phyloP scores from a whole-genome alignment of 2,329 filamentous ascomycete genomes.

The Xylaria sp. region DNA sequence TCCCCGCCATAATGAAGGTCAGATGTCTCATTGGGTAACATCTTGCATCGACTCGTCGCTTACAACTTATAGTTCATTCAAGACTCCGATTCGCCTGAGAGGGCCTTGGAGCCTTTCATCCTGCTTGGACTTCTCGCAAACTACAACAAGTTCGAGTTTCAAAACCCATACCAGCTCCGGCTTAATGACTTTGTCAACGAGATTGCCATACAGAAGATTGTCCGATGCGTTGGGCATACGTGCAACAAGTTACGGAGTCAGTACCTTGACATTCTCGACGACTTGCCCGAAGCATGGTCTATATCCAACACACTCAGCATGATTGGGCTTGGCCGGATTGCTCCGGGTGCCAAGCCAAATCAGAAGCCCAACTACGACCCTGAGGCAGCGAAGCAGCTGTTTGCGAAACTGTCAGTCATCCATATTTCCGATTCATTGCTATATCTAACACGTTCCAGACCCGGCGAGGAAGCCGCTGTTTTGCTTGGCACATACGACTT shows the following conservation, averaged over 20 bases:
- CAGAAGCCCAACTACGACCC: conserved; percentile 59
- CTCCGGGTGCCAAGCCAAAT: conserved; percentile 59
- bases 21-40: conserved; percentile 12
- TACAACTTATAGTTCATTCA: conserved; percentile 62
- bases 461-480: conserved; percentile 70
- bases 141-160: conserved; percentile 99
- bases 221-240: conserved; percentile 67
- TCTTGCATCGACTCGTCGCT: conserved; percentile 2
- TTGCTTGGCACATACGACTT: conserved; percentile 90
- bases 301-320: conserved; percentile 74
- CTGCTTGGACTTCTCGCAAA: conserved; percentile 85
- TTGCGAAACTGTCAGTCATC: conserved; percentile 64
- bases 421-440: background rate
- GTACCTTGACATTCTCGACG: conserved; percentile 84
- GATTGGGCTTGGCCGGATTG: conserved; percentile 74
- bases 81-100: conserved; percentile 61
- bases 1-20: conserved; percentile 92
- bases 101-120: conserved; percentile 69
- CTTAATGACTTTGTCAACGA: conserved; percentile 96
- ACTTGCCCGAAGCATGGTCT: conserved; percentile 85
- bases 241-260: conserved; percentile 63
- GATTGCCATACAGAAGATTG: conserved; percentile 73
- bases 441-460: conserved; percentile 47
- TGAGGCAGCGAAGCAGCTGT: conserved; percentile 77
- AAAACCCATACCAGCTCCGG: conserved; percentile 89